Evolutionary conservation across 306 rosid species (phyloP), one percentile per base, ranked within the genome.

Genomic region (Medicago truncatula): DNA sequence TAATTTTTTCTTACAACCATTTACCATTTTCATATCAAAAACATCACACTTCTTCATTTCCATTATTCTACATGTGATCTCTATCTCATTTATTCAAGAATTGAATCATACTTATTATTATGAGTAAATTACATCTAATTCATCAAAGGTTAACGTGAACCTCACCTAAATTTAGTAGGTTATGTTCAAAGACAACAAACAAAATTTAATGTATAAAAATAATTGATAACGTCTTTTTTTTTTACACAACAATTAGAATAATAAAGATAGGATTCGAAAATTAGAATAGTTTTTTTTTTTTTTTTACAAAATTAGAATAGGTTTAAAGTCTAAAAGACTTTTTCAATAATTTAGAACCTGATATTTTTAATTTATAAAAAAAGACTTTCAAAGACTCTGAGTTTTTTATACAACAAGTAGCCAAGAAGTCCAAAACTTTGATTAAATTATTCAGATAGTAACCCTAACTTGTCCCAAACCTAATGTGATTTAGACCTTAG

Each of bases 381-480:
- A 58, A 23, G 8, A 58, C 64, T 58, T 58, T 58, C 1, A 58
- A 11, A 20, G 23, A 11, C 38, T 11, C 23, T 10, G 64, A 23
- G 8, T 54, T 11, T 57, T 10, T 23, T 8, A 23, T 58, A 11
- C 16, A 58, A 11, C 3, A 58, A 58, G 1, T n/a, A 15, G 9
- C 38, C 16, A 21, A 23, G 16, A 58, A 58, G 64, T 58, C 64
- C 64, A 23, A 21, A 58, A 58, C 38, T 10, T 58, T 11, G 11
- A 23, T 58, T 23, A 23, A 18, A 50, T 23, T 58, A 58, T 58
- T 58, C 4, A 23, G 34, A 16, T 23, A 58, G 23, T 58, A 58
- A 58, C 23, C 64, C 38, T 21, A 58, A 58, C 64, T 58, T 58
- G 64, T 58, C 38, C 64, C 38, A 58, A 58, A 58, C 64, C 64